phyloP scores from a whole-genome alignment of 1,284 basidiomycete genomes.

The Phellopilus nigrolimitatus region DNA sequence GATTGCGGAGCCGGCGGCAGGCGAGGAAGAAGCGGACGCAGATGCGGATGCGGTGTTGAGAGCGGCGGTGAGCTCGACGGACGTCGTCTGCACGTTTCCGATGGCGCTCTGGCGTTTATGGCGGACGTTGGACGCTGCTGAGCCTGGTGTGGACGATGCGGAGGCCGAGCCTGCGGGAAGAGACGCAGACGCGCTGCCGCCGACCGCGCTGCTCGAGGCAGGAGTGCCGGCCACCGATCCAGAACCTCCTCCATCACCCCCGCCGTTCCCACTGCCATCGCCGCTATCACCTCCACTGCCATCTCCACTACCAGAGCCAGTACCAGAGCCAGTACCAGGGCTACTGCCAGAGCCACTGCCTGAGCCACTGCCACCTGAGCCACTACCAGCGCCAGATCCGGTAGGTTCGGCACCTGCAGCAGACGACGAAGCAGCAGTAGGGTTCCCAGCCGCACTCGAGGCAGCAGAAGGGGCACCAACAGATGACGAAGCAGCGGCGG shows the following conservation, averaged over 20 bases:
- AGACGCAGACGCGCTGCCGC: not conserved
- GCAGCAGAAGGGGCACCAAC: not conserved
- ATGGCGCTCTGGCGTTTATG: constrained; percentile 15
- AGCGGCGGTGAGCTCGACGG: not conserved
- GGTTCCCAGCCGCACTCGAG: not conserved
- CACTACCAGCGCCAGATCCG: not conserved
- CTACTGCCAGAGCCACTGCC: not conserved
- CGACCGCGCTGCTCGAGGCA: not conserved
- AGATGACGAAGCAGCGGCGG: not conserved
- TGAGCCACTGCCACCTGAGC: not conserved
- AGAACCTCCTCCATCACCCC: not conserved
- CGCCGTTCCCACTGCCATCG: not conserved
- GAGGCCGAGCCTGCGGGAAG: not conserved
- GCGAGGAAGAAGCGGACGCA: not conserved
- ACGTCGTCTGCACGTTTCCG: constrained; percentile 10
- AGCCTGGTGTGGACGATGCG: not conserved
- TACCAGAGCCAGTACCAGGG: not conserved
- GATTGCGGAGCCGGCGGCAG: not conserved
- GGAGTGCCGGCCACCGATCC: too few relatives aligned
- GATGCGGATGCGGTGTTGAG: not conserved
- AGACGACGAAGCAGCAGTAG: not conserved
- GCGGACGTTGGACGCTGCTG: not conserved
- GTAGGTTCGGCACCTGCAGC: too few relatives aligned
- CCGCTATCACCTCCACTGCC: not conserved
- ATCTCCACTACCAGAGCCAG: not conserved